phyloP scores from a whole-genome alignment of 768 basidiomycete species.

The Rhizopogon roseolus region DNA sequence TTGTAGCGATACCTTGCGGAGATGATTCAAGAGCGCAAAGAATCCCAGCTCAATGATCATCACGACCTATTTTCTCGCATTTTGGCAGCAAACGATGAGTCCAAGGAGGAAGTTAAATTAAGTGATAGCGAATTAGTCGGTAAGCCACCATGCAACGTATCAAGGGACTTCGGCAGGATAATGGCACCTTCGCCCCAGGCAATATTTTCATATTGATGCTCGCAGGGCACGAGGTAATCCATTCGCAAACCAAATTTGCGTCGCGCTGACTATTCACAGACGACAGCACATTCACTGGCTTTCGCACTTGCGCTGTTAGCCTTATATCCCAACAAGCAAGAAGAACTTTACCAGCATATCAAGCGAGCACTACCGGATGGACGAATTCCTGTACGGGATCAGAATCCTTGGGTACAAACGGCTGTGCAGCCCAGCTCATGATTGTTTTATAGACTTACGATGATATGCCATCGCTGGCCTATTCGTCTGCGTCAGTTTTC shows the following conservation, averaged over 20 bases:
- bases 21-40: conserved; percentile 45
- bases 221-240: conserved; percentile 54
- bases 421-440: neutral
- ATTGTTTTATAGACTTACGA: conserved; percentile 20
- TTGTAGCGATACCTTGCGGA: conserved; percentile 42
- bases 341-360: conserved; percentile 30
- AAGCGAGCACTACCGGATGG: conserved; percentile 18
- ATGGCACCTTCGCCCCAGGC: conserved; percentile 10
- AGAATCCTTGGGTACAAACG: neutral
- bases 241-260: neutral
- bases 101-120: conserved; percentile 23
- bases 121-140: conserved; percentile 40
- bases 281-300: conserved; percentile 27
- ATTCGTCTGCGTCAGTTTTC: conserved; percentile 20
- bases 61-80: conserved; percentile 51
- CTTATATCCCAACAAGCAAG: conserved; percentile 36
- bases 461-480: conserved; percentile 19
- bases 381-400: conserved; percentile 18
- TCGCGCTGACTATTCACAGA: conserved; percentile 12
- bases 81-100: conserved; percentile 42
- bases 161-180: neutral
- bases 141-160: conserved; percentile 5
- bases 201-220: conserved; percentile 41
- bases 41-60: conserved; percentile 30
- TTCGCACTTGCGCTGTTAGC: conserved; percentile 32